Conservation (phyloP, 2,329 filamentous ascomycete species). For the Fusarium albosuccineum region DNA sequence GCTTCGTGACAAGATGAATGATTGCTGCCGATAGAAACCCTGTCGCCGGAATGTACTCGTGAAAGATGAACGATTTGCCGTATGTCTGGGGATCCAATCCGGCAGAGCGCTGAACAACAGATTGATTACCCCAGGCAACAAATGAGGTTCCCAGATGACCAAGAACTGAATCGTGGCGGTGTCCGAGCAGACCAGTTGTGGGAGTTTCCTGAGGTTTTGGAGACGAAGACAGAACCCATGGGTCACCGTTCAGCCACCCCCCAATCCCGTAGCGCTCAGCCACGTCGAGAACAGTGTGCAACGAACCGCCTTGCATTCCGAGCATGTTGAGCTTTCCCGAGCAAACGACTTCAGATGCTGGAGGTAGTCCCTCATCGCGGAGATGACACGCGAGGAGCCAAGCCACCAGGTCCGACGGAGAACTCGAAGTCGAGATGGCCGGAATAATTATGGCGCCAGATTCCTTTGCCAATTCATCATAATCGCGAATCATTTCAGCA, state of each 20-base stretch:
- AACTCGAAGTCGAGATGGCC: neutral
- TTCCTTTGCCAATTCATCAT: neutral
- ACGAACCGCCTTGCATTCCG: neutral
- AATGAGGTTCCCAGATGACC: neutral
- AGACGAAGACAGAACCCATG: neutral
- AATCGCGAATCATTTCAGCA: neutral
- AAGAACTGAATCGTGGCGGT: neutral
- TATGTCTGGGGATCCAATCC: neutral
- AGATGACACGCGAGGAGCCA: neutral
- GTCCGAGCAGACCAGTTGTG: neutral
- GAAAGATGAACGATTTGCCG: neutral
- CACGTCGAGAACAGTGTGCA: neutral
- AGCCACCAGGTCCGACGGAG: neutral
- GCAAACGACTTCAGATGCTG: neutral
- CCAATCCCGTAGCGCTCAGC: neutral
- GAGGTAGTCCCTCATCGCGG: neutral
- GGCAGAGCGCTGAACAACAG: slow-evolving; percentile 5
- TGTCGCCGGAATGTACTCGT: neutral
- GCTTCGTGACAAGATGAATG: neutral
- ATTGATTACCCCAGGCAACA: neutral
- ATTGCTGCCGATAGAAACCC: neutral
- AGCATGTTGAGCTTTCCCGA: slow-evolving; percentile 1
- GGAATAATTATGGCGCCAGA: neutral
- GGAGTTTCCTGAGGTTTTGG: neutral
- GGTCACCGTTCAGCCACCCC: neutral